Base-by-base conservation (phyloP, 768 basidiomycete genomes). In the Gymnopilus dilepis region DNA sequence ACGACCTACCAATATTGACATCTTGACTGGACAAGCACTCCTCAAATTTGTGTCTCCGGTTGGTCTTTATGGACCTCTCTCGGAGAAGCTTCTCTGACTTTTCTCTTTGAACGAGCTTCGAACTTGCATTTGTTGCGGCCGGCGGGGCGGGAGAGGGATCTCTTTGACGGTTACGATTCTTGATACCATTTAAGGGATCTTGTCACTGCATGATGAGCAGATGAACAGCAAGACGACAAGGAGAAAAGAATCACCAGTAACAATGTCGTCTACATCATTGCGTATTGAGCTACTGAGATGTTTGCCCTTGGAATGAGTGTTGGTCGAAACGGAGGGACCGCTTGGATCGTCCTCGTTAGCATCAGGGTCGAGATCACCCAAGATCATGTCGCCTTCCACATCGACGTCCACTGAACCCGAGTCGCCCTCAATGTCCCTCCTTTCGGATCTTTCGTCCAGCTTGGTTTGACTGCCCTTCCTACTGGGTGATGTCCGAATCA, bases 1-100 rank as follows among this genome's bases (percentile, higher is more conserved):
- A 9, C 52, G 43, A 78, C 88, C 64, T 68, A 92, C 91, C 86
- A 48, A 97, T 90, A 72, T 94, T 90, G 51, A 96, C 88, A 65
- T 94, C 91, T 56, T 89, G 86, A 60, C 82, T 83, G 28, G 81
- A 82, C 42, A 97, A 76, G 72, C 91, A 94, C 60, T 91, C 89
- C 40, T 92, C 77, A 71, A 97, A 95, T 69, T 94, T 95, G 62
- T 88, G 83, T 56, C 87, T 85, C 65, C 91, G 83, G 70, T 90
- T 92, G 11, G 89, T 86, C 59, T 87, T 84, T 72, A 94, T 90
- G 9, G 92, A 94, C 17, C 84, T 83, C 73, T 92, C 90, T 21
- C 91, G 84, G 70, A 84, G 77, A 17, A 90, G 80, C 65, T 86
- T 90, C 69, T 86, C 87, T 1, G 83, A 78, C 57, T 78, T 80